phyloP scores from a whole-genome alignment of 2,329 filamentous ascomycete genomes.

The Fusarium heterosporum region DNA sequence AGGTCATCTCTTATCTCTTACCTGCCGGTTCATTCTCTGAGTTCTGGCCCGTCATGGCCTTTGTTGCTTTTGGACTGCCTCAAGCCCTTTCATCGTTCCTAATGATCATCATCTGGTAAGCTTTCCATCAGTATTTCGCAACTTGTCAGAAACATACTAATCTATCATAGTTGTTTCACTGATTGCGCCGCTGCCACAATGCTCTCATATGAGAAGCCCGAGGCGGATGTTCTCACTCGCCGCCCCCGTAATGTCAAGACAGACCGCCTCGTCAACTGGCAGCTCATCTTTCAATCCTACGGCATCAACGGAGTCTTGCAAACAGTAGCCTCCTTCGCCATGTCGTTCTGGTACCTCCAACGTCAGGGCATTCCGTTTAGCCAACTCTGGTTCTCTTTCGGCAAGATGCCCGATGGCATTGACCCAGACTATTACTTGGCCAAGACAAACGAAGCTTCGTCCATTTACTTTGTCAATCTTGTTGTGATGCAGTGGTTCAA shows the following conservation, averaged over 20 bases:
- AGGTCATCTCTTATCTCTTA: slow-evolving; percentile 68
- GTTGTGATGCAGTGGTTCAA: slow-evolving; percentile 88
- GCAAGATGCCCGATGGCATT: slow-evolving; percentile 61
- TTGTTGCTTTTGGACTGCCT: slow-evolving; percentile 77
- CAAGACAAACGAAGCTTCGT: slow-evolving; percentile 73
- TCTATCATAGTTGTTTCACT: slow-evolving; percentile 71
- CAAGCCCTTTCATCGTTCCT: slow-evolving; percentile 80
- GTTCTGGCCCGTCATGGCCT: slow-evolving; percentile 81
- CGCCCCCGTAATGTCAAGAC: slow-evolving; percentile 68
- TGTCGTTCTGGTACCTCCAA: slow-evolving; percentile 75
- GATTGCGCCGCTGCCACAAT: slow-evolving; percentile 79
- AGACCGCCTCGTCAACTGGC: slow-evolving; percentile 79
- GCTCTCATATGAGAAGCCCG: slow-evolving; percentile 80
- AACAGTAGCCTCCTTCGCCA: slow-evolving; percentile 69
- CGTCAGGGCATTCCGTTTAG: slow-evolving; percentile 73
- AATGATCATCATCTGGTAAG: slow-evolving; percentile 74
- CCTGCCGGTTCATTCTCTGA: slow-evolving; percentile 81
- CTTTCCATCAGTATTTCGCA: accelerated
- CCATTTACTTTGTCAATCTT: slow-evolving; percentile 83
- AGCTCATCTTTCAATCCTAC: slow-evolving; percentile 79
- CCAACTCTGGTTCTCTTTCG: slow-evolving; percentile 76
- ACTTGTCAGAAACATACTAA: neutral
- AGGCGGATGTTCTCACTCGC: slow-evolving; percentile 78
- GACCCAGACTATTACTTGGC: slow-evolving; percentile 65
- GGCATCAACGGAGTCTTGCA: slow-evolving; percentile 75